Conservation (phyloP, 768 basidiomycete genomes). For the Tricholoma terreum region DNA sequence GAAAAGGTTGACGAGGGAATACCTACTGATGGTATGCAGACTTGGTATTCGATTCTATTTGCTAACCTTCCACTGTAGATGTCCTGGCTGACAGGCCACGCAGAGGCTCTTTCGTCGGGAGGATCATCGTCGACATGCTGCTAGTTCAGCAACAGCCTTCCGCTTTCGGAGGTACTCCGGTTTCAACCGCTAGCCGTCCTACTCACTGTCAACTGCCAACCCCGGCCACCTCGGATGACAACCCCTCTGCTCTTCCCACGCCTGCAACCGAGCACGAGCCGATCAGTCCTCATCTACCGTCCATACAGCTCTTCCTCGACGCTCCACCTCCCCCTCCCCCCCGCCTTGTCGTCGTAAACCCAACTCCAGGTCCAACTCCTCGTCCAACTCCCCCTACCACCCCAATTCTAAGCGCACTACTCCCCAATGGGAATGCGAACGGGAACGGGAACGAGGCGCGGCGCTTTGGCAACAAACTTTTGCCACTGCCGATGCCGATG, state of each 20-base stretch:
- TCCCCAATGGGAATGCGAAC: too few relatives aligned
- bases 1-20: too few relatives aligned
- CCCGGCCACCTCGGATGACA: conserved; percentile 7
- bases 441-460: not conserved
- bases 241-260: conserved; percentile 7
- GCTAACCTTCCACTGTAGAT: not conserved
- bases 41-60: not conserved
- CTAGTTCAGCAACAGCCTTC: conserved; percentile 36
- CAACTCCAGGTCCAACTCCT: conserved; percentile 73
- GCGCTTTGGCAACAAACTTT: not conserved
- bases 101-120: conserved; percentile 18
- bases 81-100: not conserved
- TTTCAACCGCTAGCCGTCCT: not conserved
- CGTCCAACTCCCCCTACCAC: conserved; percentile 80
- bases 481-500: not conserved
- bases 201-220: conserved; percentile 12
- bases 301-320: not conserved
- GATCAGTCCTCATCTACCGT: not conserved
- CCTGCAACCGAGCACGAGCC: not conserved
- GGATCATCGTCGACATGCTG: conserved; percentile 57
- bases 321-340: conserved; percentile 33
- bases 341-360: conserved; percentile 66
- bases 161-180: too few relatives aligned
- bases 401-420: conserved; percentile 28
- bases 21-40: too few relatives aligned